Base-by-base conservation (phyloP, 2,329 filamentous ascomycete species). In the Neodidymelliopsis sp. region DNA sequence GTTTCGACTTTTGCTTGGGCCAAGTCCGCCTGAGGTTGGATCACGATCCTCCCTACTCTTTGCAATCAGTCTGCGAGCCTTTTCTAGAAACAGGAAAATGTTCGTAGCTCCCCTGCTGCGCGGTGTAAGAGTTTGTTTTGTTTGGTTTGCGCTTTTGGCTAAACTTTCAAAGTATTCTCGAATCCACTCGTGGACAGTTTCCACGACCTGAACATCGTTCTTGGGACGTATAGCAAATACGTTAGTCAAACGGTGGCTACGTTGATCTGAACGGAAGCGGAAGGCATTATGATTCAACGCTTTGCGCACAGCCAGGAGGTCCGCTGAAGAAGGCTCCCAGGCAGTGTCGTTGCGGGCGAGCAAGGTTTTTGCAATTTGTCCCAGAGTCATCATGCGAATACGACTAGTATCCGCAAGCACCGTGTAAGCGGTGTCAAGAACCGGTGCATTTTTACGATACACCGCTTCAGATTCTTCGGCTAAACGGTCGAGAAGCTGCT, bases 261-360 rank as follows among this genome's bases (percentile, higher is more conserved):
- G 79, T 69, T 53, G 57, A 53, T 81, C 77, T n/a, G 66, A 82
- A 54, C 79, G 77, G 63, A 91, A 89, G 20, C 78, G 82, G 42
- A 84, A 77, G 7, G 86, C 84, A 50, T 85, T 80, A 29, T 79
- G 76, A 18, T 79, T 69, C 6, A 93, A 67, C 7, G 86, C 81
- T 46, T 82, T 82, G 57, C 91, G 86, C 6, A 91, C 84, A 4
- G 89, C 88, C 61, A 90, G 89, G 4, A 91, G 71, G 7, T 81
- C 79, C 20, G 77, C 78, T 56, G 63, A 49, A 1, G 63, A 56
- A 0, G 79, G 72, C 10, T 53, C 55, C 57, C 60, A 70, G 2
- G 34, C 16, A 2, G 49, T 31, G 34, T 66, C 57, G 3, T 44
- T 34, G 4, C 39, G 57, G 10, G 63, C 61, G 45, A 77, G 65